Base-by-base conservation (phyloP, 2,329 filamentous ascomycete genomes). In the Penicillium digitatum region DNA sequence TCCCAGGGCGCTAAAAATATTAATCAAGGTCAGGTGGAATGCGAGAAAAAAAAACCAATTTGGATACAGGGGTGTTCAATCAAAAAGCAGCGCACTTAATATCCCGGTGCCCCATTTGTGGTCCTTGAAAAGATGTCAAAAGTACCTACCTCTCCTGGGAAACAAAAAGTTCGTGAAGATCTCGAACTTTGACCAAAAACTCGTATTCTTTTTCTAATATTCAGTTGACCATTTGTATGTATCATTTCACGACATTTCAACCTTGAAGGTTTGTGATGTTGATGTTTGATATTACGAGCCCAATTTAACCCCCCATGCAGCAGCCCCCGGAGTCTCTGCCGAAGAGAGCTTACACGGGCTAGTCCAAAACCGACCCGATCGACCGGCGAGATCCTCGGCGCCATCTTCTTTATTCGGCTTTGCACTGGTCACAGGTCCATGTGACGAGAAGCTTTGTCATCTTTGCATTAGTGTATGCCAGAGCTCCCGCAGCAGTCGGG, bases 401-500 rank as follows among this genome's bases (percentile, higher is more conserved):
- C n/a, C 10, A 32, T 46, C n/a, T 47, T 39, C 31, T 31, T 39
- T 27, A 5, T 34, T 51, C 14, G 47, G 18, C 18, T 29, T 48
- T 51, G 62, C 62, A 60, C 54, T 61, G 62, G 31, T 61, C 63
- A 60, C 62, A 61, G 52, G 16, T 59, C 62, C 63, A 63, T 60
- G 63, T 44, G 3, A 34, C 11, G 6, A 49, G 43, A 57, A 44
- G 42, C 46, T 35, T 60, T 65, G 60, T 60, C 57, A 62, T 62
- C 44, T 58, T 48, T 55, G 54, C 56, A 58, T 62, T 62, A 63
- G 54, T 51, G 52, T 47, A 53, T 54, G 48, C 48, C 45, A 57
- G 44, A 58, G 57, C 56, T 62, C 48, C 52, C 51, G 14, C 38
- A 55, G 47, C 48, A 49, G 26, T 31, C 39, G 43, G 49, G 52